Evolutionary conservation across 768 basidiomycete species (phyloP), one percentile per base, ranked within the genome.

Genomic region (Kwoniella bestiolae): DNA sequence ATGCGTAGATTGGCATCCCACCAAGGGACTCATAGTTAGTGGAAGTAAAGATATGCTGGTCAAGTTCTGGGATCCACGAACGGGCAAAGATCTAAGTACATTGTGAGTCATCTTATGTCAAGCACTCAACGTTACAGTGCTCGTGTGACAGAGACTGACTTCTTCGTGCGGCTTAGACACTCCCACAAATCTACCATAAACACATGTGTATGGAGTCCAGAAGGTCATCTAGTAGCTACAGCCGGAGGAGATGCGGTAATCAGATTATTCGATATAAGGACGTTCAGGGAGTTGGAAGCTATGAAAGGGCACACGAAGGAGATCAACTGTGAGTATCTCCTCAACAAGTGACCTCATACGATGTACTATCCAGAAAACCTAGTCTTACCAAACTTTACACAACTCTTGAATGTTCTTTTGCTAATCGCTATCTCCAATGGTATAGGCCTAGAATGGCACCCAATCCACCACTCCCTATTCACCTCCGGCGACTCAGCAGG

Each of bases 11-110:
- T 99, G 96, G 96, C 96, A 99, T 82, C 93, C 94, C 4, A 92
- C 90, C 0, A 97, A 98, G 82, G 95, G 95, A 9, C 84, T 99
- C 8, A 86, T 99, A 23, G 93, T 91, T 5, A 94, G 92, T 3
- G 96, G 96, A 26, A 92, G 91, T 73, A 98, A 98, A 82, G 96
- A 99, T 82, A 96, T 97, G 80, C 87, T 92, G 72, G 92, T 98
- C 82, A 98, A 98, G 76, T 99, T 99, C 82, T 99, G 96, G 96
- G 96, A 99, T 80, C 96, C 96, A 23, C 86, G 96, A 38, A 92
- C 92, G 9, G 92, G 91, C 35, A 94, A 91, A 0, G 88, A 89
- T 9, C 85, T 99, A 6, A 92, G 92, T 5, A 96, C 94, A 0
- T 82, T 97, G 94, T 94, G 79, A 66, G 89, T 82, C 21, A 21